These are phyloP conservation scores for Diaporthe sp. DNA, from an alignment of 2,329 filamentous ascomycete species.

Conservation along the genomic window DNA sequence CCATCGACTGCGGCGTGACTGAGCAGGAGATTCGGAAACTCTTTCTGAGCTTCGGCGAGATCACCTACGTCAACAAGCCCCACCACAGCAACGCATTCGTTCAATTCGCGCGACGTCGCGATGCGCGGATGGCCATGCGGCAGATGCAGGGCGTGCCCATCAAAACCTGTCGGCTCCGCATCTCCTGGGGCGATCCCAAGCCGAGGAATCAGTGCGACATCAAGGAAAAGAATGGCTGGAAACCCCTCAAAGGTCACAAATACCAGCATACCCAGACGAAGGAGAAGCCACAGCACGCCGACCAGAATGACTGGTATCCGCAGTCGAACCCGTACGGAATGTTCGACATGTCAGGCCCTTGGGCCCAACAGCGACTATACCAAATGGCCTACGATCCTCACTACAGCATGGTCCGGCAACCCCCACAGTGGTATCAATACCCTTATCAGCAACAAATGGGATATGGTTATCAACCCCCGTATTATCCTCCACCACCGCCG, in stretches of 20 bases:
- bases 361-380: neutral
- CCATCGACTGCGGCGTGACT: neutral
- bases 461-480: neutral
- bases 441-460: neutral
- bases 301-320: neutral
- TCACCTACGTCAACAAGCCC: neutral
- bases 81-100: neutral
- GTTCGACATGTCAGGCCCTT: neutral
- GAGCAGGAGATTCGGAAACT: neutral
- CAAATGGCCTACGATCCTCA: neutral
- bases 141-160: conserved; percentile 24
- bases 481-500: no score
- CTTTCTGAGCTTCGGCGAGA: neutral
- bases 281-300: neutral
- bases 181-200: neutral
- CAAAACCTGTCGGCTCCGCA: neutral
- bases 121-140: conserved; percentile 16
- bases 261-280: neutral
- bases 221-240: rapidly evolving
- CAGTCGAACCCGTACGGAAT: neutral
- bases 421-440: neutral
- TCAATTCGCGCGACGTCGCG: neutral
- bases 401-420: rapidly evolving
- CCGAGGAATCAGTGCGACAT: neutral
- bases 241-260: neutral